A percentile compares a stretch with the other conserved stretches of the same genome.
Conservation (phyloP, 139 green algal species). For the Mesotaenium endlicherianum region DNA sequence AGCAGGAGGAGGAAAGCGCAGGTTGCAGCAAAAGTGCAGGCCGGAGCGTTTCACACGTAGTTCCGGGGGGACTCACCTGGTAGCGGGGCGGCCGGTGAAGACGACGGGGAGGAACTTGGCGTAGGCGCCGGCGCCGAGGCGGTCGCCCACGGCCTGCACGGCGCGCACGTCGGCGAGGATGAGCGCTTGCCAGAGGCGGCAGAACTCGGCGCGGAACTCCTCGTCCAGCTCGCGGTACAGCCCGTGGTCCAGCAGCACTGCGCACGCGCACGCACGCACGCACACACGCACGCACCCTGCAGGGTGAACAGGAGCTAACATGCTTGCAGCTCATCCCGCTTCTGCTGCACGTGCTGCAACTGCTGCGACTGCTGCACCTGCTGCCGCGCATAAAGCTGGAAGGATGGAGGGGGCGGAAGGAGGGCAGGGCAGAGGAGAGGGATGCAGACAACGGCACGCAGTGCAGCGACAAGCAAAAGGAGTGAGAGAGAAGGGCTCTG, state of each 20-base stretch:
- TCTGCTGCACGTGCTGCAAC: no score
- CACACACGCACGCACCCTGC: neutral
- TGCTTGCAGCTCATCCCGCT: no score
- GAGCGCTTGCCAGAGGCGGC: constrained; percentile 32
- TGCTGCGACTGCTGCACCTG: no score
- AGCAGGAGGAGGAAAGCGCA: no score
- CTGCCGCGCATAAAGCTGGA: no score
- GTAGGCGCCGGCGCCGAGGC: constrained; percentile 33
- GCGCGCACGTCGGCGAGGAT: constrained; percentile 12
- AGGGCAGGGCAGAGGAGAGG: neutral
- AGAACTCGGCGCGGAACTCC: constrained; percentile 31
- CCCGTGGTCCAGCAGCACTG: constrained; percentile 48
- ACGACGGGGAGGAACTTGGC: constrained; percentile 27
- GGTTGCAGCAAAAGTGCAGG: no score
- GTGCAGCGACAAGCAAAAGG: neutral
- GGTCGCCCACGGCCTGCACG: constrained; percentile 2
- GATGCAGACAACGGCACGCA: neutral
- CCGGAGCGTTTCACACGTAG: neutral
- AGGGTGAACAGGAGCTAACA: no score
- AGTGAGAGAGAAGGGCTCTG: no score
- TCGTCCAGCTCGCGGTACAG: constrained; percentile 43
- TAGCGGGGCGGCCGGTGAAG: constrained; percentile 33
- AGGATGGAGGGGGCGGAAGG: no score
- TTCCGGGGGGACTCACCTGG: constrained; percentile 1
- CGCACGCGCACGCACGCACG: neutral